phyloP scores from a whole-genome alignment of 495 filamentous ascomycete species.

The Aspergillus conjunctus region DNA sequence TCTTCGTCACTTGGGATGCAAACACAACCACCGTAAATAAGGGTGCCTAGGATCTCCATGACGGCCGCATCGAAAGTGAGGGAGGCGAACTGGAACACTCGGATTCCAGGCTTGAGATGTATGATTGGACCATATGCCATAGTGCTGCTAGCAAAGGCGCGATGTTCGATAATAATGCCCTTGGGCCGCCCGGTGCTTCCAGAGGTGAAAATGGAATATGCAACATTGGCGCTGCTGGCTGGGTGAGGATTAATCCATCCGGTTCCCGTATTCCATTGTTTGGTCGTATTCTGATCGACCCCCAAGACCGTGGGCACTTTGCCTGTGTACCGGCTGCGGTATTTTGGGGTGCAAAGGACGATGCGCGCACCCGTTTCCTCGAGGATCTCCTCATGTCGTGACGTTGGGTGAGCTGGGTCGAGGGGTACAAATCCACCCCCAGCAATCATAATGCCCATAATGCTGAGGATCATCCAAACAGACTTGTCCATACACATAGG shows the following conservation, averaged over 20 bases:
- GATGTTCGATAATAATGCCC: constrained; percentile 52
- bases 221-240: constrained; percentile 31
- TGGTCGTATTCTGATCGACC: constrained; percentile 34
- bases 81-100: constrained; percentile 57
- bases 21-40: constrained; percentile 59
- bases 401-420: constrained; percentile 58
- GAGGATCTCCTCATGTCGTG: constrained; percentile 46
- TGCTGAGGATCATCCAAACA: constrained; percentile 53
- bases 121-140: constrained; percentile 40
- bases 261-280: constrained; percentile 12
- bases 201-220: constrained; percentile 50
- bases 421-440: constrained; percentile 61
- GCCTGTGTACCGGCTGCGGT: constrained; percentile 26
- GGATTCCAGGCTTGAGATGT: constrained; percentile 37
- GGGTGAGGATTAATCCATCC: constrained; percentile 17
- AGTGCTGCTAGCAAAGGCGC: constrained; percentile 50
- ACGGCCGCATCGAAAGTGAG: constrained; percentile 57
- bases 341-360: constrained; percentile 43
- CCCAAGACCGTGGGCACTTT: constrained; percentile 42
- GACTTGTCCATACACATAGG: constrained; percentile 62
- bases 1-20: constrained; percentile 65
- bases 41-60: constrained; percentile 51
- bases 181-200: constrained; percentile 63
- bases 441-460: constrained; percentile 56
- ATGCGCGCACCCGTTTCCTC: constrained; percentile 40